Evolutionary conservation across 1,284 basidiomycete species (phyloP), one percentile per base, ranked within the genome.

Genomic region (Ceratobasidium sp.): DNA sequence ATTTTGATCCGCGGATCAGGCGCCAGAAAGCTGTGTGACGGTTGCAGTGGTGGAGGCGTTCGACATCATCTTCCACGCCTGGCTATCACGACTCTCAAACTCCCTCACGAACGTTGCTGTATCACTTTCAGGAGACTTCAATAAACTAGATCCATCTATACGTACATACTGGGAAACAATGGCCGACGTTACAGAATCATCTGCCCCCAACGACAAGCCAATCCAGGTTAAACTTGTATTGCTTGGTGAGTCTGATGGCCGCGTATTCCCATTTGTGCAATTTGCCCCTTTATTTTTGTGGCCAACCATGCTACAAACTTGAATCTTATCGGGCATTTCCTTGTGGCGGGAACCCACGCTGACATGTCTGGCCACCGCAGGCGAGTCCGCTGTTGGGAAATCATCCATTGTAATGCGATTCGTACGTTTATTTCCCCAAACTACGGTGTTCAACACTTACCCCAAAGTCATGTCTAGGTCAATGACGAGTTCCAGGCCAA

Each of bases 331-430:
- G 49, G 27, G 34, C n/a, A 25, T 10, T 27, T 45, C 45, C 45
- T 64, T 64, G 58, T 64, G 69, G 55, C 58, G 58, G 50, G 64
- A 53, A 45, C 49, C 6, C 53, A 67, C 34, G 56, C 52, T 69
- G 43, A 62, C 40, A 22, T 53, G 34, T 31, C 35, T 64, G 22
- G 31, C 50, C 71, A 43, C 43, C 45, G 45, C 77, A 96, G 94
- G 96, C 75, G 97, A 99, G 84, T 95, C 96, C 71, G 96, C 97
- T 69, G 97, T 99, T 68, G 97, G 97, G 73, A 99, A 99, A 84
- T 98, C 96, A n/a, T 98, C 96, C 29, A 90, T 99, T 70, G 97
- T 99, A 43, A 87, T 99, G 72, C 91, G 97, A 79, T 99, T 99
- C 78, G 96, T 98, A 78, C 77, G 89, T 85, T 25, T 47, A 34